Evolutionary conservation across 2,329 filamentous ascomycete species (phyloP).

Genomic region (Ascochyta fabae): DNA sequence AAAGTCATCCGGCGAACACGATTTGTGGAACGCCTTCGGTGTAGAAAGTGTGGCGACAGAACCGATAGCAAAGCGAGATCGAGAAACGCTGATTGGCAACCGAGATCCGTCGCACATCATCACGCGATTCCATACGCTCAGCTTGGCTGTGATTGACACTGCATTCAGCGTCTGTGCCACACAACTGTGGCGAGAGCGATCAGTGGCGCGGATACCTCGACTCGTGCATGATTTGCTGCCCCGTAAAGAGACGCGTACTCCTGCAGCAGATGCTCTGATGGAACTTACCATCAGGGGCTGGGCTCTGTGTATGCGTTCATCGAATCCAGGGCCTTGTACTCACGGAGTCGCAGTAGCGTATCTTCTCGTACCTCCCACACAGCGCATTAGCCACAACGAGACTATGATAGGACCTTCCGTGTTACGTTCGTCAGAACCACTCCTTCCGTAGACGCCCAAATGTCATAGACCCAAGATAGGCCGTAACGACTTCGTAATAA

Average conservation of each 20-base stretch:
- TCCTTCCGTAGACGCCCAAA: background rate
- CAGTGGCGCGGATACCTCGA: constrained; percentile 9
- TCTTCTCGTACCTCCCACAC: constrained; percentile 2
- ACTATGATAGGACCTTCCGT: constrained; percentile 1
- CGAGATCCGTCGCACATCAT: constrained; percentile 24
- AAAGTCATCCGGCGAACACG: constrained; percentile 25
- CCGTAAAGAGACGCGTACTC: constrained; percentile 31
- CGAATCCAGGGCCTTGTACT: background rate
- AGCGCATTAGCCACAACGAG: constrained; percentile 11
- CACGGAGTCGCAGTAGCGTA: constrained; percentile 7
- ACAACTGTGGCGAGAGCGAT: constrained; percentile 8
- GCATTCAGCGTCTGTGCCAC: constrained; percentile 20
- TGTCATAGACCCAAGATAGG: background rate
- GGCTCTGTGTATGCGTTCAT: constrained; percentile 17
- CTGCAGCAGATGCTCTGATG: constrained; percentile 18
- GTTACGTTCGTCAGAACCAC: background rate
- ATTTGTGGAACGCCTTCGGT: constrained; percentile 20
- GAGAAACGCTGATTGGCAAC: constrained; percentile 24
- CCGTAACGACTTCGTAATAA: constrained; percentile 5
- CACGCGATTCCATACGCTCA: constrained; percentile 21
- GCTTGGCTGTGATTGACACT: constrained; percentile 26
- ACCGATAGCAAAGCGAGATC: constrained; percentile 19
- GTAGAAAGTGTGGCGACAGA: constrained; percentile 44
- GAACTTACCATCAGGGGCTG: constrained; percentile 11
- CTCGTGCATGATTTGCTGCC: constrained; percentile 8